Evolutionary conservation across 1,284 basidiomycete genomes (phyloP).

Genomic region (Cutaneotrichosporon daszewskae): DNA sequence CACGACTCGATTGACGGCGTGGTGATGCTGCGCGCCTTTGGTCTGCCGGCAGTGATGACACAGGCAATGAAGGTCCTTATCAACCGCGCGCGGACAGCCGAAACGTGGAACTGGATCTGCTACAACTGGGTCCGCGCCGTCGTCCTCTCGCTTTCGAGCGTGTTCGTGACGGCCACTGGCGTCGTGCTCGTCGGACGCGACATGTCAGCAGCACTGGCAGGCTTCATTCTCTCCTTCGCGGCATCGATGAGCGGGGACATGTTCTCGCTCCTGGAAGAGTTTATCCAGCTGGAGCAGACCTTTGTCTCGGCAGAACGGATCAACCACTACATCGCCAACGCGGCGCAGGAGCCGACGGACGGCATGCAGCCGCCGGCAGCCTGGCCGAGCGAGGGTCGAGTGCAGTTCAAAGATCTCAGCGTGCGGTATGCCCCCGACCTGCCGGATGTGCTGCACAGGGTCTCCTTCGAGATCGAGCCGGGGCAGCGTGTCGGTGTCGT

Average conservation of each 20-base stretch:
- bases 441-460: constrained; percentile 64
- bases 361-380: constrained; percentile 47
- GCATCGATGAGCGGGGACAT: constrained; percentile 37
- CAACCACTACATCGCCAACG: constrained; percentile 43
- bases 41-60: constrained; percentile 36
- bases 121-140: constrained; percentile 36
- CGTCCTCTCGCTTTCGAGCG: constrained; percentile 28
- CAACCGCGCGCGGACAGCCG: constrained; percentile 35
- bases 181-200: constrained; percentile 47
- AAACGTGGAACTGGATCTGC: constrained; percentile 30
- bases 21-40: constrained; percentile 48
- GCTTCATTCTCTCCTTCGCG: constrained; percentile 49
- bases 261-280: constrained; percentile 31
- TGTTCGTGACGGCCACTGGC: constrained; percentile 40
- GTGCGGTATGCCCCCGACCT: constrained; percentile 65
- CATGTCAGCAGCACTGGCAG: constrained; percentile 46
- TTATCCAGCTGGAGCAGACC: constrained; percentile 31
- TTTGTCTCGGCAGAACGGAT: constrained; percentile 49
- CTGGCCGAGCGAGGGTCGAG: constrained; percentile 63
- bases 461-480: constrained; percentile 59
- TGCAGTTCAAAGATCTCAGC: constrained; percentile 60
- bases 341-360: constrained; percentile 23
- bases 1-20: constrained; percentile 49
- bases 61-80: constrained; percentile 33
- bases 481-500: constrained; percentile 76